Evolutionary conservation across 2,329 filamentous ascomycete species (phyloP).

Genomic region (Fusarium xylarioides): DNA sequence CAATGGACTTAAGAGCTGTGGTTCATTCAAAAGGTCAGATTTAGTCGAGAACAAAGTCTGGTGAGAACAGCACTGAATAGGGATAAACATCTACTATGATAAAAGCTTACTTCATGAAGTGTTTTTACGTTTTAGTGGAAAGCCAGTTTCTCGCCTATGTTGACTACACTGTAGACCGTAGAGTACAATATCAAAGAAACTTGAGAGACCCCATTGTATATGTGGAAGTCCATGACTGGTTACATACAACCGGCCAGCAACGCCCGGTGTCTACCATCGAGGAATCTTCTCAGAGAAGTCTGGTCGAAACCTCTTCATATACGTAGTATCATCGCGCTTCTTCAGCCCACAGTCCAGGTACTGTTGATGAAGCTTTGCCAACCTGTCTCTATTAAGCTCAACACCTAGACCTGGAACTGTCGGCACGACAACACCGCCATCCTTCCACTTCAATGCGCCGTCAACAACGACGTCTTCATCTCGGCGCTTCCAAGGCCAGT

Average conservation of each 20-base stretch:
- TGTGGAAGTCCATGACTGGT: not conserved
- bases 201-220: not conserved
- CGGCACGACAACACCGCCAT: slow-evolving; percentile 50
- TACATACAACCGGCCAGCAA: not conserved
- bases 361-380: slow-evolving; percentile 48
- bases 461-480: slow-evolving; percentile 53
- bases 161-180: too few species aligned
- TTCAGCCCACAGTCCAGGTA: slow-evolving; percentile 50
- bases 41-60: too few species aligned
- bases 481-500: slow-evolving; percentile 56
- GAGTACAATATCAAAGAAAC: too few species aligned
- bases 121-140: not conserved
- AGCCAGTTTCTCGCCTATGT: accelerated
- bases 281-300: slow-evolving; percentile 48
- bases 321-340: slow-evolving; percentile 51
- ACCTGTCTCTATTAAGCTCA: slow-evolving; percentile 49
- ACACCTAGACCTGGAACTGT: slow-evolving; percentile 48
- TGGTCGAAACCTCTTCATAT: slow-evolving; percentile 49
- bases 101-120: not conserved
- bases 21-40: too few species aligned
- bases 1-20: accelerated
- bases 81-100: too few species aligned
- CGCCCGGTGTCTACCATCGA: slow-evolving; percentile 39
- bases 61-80: too few species aligned
- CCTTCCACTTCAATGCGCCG: slow-evolving; percentile 49